Base-by-base conservation (phyloP, 768 basidiomycete species). In the Sutorius australiensis region DNA sequence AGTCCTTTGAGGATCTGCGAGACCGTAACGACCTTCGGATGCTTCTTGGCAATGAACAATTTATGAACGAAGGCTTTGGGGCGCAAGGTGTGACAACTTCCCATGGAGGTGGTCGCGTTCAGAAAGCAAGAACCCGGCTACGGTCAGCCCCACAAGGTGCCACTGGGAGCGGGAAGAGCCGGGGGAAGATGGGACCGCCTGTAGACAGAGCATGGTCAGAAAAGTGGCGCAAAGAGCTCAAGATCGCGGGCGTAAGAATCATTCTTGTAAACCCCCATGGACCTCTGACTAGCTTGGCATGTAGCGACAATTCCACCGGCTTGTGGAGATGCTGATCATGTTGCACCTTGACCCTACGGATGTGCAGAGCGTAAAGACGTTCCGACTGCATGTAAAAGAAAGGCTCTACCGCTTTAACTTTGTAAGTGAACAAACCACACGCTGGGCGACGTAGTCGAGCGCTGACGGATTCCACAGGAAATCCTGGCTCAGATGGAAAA, bases 1-100 rank as follows among this genome's bases (percentile, higher is more conserved):
- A 99, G 72, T 90, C 92, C 10, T 98, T 99, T 64, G 95, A 98
- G 68, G 97, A 98, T 68, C 78, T 98, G 39, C 78, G 95, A 32
- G 97, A 98, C 72, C 86, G 91, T 50, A 89, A 88, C 59, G 97
- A 99, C 68, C 77, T 98, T 17, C 74, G 79, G 56, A 88, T 89
- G 80, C 76, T 98, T 17, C 76, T 91, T 13, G 68, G 74, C 0
- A 72, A 86, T 56, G 73, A 78, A 50, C 74, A 72, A 40, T 90
- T 95, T 67, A 82, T 88, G 74, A 70, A 75, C 28, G 89, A 92
- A 68, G 89, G 77, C 3, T 87, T 86, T 61, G 82, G 82, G 5
- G 60, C 61, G 11, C 72, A 67, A 24, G 53, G 53, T 38, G 56
- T 52, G 37, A 52, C 49, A 9, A 65, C 71, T 5, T 78, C 80